Evolutionary conservation across 2,329 filamentous ascomycete species (phyloP).

Genomic region (Scedosporium dehoogii): DNA sequence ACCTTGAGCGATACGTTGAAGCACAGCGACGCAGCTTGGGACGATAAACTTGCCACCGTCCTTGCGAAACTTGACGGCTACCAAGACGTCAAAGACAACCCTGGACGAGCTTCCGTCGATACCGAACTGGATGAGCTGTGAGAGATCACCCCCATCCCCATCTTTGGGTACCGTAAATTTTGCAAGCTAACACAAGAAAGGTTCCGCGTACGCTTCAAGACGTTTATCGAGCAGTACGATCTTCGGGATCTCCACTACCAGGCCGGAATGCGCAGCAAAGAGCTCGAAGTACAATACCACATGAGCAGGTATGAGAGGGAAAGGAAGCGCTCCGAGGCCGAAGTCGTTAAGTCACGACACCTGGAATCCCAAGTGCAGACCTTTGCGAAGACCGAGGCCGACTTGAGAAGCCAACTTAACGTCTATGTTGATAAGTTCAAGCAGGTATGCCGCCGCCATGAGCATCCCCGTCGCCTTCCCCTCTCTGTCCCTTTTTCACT

Average conservation of each 20-base stretch:
- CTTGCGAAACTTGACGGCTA: conserved; percentile 80
- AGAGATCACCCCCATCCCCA: conserved; percentile 20
- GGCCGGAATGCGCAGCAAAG: conserved; percentile 83
- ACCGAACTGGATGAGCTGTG: conserved; percentile 86
- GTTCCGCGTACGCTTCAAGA: conserved; percentile 81
- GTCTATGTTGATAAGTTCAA: conserved; percentile 99
- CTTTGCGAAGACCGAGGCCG: conserved; percentile 91
- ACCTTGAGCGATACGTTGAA: conserved; percentile 80
- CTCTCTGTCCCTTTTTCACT: conserved; percentile 10
- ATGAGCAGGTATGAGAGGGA: conserved; percentile 83
- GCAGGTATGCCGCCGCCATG: conserved; percentile 57
- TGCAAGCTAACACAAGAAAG: conserved; percentile 28
- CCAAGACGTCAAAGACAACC: conserved; percentile 76
- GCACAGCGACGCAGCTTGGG: conserved; percentile 70
- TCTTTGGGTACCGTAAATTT: not conserved
- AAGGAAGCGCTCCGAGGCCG: conserved; percentile 76
- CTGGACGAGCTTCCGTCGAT: conserved; percentile 70
- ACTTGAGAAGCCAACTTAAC: conserved; percentile 88
- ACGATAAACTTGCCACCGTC: conserved; percentile 72
- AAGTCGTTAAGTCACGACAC: conserved; percentile 69
- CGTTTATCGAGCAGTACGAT: conserved; percentile 93
- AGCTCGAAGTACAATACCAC: conserved; percentile 89
- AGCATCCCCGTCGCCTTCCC: conserved; percentile 14
- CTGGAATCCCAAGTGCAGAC: conserved; percentile 87
- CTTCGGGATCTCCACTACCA: conserved; percentile 91